Conservation (phyloP, 306 rosid species). For the Mimosa bimucronata region DNA sequence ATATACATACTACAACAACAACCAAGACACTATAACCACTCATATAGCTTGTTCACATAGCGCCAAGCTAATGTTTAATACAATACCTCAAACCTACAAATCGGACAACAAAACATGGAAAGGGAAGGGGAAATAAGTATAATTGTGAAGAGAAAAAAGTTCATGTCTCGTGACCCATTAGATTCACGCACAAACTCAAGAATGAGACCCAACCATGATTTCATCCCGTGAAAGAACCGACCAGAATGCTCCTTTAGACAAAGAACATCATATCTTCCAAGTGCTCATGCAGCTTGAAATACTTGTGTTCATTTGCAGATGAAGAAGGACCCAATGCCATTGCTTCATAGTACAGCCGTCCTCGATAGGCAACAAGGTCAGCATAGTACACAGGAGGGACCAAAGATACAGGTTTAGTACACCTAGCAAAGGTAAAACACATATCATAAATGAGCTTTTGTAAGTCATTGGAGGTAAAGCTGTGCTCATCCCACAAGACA, state of each 20-base stretch:
- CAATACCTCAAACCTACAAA: no score
- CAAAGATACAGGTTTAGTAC: conserved; percentile 83
- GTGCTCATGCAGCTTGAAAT: no score
- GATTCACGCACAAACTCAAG: conserved; percentile 65
- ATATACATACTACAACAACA: no score
- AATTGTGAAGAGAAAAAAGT: not conserved
- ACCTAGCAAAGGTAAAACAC: conserved; percentile 86
- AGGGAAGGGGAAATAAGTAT: no score
- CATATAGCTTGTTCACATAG: no score
- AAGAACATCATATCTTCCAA: no score
- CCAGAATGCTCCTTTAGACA: no score
- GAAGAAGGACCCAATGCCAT: no score
- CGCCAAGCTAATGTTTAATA: no score
- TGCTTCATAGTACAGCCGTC: conserved; percentile 72
- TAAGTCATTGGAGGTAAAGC: conserved; percentile 63
- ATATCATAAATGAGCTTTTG: conserved; percentile 72
- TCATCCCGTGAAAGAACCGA: not conserved
- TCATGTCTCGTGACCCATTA: conserved; percentile 37
- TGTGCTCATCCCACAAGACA: conserved; percentile 75
- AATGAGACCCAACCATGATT: not conserved
- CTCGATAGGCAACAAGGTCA: conserved; percentile 81
- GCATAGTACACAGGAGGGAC: conserved; percentile 89
- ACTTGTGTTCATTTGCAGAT: no score
- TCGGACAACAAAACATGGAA: no score
- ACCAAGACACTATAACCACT: no score